Base-by-base conservation (phyloP, 768 basidiomycete genomes). In the Tylopilus sp. region DNA sequence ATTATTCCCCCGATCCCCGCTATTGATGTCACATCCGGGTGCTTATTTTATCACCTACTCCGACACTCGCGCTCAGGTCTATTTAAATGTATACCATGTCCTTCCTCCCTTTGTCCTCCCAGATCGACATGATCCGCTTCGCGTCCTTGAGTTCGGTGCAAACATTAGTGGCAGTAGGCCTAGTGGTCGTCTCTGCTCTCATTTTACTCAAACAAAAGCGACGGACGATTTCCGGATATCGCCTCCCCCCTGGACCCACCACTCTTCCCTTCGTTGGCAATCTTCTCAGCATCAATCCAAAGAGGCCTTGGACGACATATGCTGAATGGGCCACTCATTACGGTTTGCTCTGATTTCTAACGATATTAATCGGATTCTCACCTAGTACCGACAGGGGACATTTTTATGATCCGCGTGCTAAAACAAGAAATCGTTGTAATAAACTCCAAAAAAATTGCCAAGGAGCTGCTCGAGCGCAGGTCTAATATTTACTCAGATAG, bases 401-500 rank as follows among this genome's bases (percentile, higher is more conserved):
- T 65, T 7, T 60, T 64, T n/a, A 64, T 48, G 50, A 36, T 65
- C n/a, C 56, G 56, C 42, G 52, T 66, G 5, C 41, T 66, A 7
- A 56, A 56, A 16, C 52, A 63, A 47, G 54, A 63, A 26, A 55
- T 63, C 31, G 53, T 65, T 24, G 51, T 65, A 2, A 54, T 70
- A 4, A 70, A 58, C 57, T 63, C 65, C 12, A 45, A 57, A 36
- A 57, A 67, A 45, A 34, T 66, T 40, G 66, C 68, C 24, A 58
- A 50, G 21, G 70, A 69, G 0, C 56, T 70, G 12, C 50, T 70
- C 14, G 70, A 71, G 0, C 57, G 50, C 14, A 57, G 68, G 11
- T 66, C 64, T 1, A 24, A 25, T 21, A 56, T 62, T 26, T 69
- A 71, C 45, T 67, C 67, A 4, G 68, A 71, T 41, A 58, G 62